Conservation (phyloP, 225 moss, liverwort and hornwort species). For the Bryum argenteum region DNA sequence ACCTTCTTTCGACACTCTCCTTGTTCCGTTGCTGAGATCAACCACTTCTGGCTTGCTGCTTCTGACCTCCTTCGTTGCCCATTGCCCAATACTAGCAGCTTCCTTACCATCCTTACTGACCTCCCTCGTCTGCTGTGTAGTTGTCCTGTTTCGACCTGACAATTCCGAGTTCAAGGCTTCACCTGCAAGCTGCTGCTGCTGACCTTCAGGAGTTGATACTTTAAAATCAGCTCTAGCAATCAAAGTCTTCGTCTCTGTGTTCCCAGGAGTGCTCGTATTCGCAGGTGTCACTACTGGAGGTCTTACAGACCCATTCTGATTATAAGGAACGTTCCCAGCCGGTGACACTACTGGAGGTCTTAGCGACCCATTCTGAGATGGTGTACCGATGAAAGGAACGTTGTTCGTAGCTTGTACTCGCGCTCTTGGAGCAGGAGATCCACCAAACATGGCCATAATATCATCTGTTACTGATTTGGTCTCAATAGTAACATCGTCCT, state of each 20-base stretch:
- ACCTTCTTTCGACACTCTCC: constrained; percentile 13
- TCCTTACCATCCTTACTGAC: constrained; percentile 24
- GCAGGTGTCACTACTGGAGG: neutral
- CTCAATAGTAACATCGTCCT: constrained; percentile 43
- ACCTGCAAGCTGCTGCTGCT: constrained; percentile 22
- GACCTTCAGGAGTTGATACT: constrained; percentile 11
- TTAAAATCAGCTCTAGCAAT: constrained; percentile 31
- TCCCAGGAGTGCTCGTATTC: constrained; percentile 11
- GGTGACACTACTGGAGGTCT: neutral
- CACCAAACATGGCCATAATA: constrained; percentile 58
- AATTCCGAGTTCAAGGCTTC: neutral
- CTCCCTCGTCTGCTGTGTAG: constrained; percentile 22
- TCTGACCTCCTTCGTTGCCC: constrained; percentile 23
- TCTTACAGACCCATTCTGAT: constrained; percentile 14
- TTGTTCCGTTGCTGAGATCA: constrained; percentile 24
- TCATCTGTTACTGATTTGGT: constrained; percentile 52
- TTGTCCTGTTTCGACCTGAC: constrained; percentile 28
- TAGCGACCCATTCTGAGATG: constrained; percentile 11
- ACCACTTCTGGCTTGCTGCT: constrained; percentile 23
- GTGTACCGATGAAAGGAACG: neutral
- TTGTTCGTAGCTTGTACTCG: constrained; percentile 11
- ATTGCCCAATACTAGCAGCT: constrained; percentile 16
- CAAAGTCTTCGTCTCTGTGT: constrained; percentile 34
- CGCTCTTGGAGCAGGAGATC: constrained; percentile 40
- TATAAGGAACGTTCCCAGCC: constrained; percentile 4